phyloP scores from a whole-genome alignment of 2,329 filamentous ascomycete species.

The Hypoxylon sp. region DNA sequence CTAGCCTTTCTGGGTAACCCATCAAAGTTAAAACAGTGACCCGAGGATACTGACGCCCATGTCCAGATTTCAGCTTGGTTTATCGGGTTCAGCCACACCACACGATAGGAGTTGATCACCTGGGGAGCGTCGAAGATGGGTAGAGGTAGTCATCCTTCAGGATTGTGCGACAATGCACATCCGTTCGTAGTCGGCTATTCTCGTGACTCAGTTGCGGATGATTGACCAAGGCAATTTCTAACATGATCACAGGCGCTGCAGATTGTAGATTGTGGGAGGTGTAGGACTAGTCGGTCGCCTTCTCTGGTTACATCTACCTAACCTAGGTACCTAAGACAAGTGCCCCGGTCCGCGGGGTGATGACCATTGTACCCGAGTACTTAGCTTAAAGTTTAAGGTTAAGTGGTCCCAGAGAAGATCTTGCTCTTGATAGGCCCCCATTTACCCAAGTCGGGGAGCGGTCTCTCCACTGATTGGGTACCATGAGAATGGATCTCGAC shows the following conservation, averaged over 20 bases:
- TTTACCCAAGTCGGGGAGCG: slow-evolving; percentile 5
- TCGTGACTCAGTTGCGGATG: slow-evolving; percentile 30
- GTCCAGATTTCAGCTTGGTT: slow-evolving; percentile 16
- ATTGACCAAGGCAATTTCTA: slow-evolving; percentile 15
- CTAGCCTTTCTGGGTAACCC: slow-evolving; percentile 12
- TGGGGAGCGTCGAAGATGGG: slow-evolving; percentile 4
- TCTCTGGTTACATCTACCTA: slow-evolving; percentile 15
- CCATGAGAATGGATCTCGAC: slow-evolving; percentile 28
- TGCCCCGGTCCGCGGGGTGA: slow-evolving; percentile 9
- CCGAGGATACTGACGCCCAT: slow-evolving; percentile 14
- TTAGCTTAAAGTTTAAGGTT: slow-evolving; percentile 24
- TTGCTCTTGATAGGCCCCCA: slow-evolving; percentile 18
- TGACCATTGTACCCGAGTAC: slow-evolving; percentile 21
- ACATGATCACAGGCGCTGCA: slow-evolving; percentile 25
- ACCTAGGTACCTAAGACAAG: background rate
- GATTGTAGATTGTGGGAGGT: slow-evolving; percentile 13
- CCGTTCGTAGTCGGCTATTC: slow-evolving; percentile 15
- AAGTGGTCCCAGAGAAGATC: slow-evolving; percentile 9
- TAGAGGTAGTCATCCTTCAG: slow-evolving; percentile 27
- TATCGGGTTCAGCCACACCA: slow-evolving; percentile 25
- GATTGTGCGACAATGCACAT: slow-evolving; percentile 13
- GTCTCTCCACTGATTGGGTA: slow-evolving; percentile 33
- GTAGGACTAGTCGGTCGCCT: slow-evolving; percentile 18
- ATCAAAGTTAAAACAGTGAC: slow-evolving; percentile 19
- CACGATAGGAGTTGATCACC: slow-evolving; percentile 20